Evolutionary conservation across 768 basidiomycete genomes (phyloP).

Genomic region (Piloderma croceum): DNA sequence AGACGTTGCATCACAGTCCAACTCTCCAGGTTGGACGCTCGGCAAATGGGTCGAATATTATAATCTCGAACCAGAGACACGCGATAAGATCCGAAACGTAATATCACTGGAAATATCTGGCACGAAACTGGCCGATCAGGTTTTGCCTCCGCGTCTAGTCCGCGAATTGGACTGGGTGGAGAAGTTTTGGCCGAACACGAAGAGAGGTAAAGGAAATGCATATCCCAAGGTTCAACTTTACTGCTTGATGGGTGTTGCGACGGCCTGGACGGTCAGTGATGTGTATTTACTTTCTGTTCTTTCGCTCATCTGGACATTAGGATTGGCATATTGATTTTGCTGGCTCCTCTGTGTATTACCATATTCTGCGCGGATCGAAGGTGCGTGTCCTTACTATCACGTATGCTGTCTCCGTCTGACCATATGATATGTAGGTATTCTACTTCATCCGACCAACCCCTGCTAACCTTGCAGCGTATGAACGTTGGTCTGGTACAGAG

Average conservation of each 20-base stretch:
- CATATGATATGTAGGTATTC: slow-evolving; percentile 59
- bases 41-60: slow-evolving; percentile 90
- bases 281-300: neutral
- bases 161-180: slow-evolving; percentile 96
- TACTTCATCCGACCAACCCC: slow-evolving; percentile 91
- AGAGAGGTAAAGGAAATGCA: slow-evolving; percentile 58
- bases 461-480: slow-evolving; percentile 83
- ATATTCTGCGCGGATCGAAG: slow-evolving; percentile 82
- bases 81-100: slow-evolving; percentile 90
- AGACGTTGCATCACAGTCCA: slow-evolving; percentile 90
- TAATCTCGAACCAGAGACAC: slow-evolving; percentile 53
- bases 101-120: slow-evolving; percentile 94
- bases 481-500: slow-evolving; percentile 91
- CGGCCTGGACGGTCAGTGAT: slow-evolving; percentile 83
- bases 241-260: slow-evolving; percentile 92
- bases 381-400: slow-evolving; percentile 30
- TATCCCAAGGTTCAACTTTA: slow-evolving; percentile 96
- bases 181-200: slow-evolving; percentile 83
- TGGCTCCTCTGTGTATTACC: slow-evolving; percentile 96
- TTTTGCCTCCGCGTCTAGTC: slow-evolving; percentile 78
- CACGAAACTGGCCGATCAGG: slow-evolving; percentile 69
- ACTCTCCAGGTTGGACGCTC: slow-evolving; percentile 82
- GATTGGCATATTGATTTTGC: slow-evolving; percentile 99
- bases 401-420: neutral
- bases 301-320: slow-evolving; percentile 33